A percentile compares a stretch with the other conserved stretches of the same genome.
Evolutionary conservation across 2,329 filamentous ascomycete species (phyloP).

Genomic region (Colletotrichum horii): DNA sequence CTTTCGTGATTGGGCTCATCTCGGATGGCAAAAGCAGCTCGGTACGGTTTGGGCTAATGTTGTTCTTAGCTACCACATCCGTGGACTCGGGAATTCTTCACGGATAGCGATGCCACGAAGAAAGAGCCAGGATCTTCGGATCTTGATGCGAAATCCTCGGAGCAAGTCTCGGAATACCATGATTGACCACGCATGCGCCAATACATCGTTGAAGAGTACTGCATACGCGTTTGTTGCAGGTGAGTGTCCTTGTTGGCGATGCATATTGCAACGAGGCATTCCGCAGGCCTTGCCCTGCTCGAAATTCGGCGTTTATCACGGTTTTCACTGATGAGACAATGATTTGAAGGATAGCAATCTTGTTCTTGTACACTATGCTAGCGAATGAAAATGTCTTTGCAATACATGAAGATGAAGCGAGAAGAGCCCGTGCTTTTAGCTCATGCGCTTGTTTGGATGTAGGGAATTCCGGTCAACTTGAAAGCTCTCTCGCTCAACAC

Average conservation of each 20-base stretch:
- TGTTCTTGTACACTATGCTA: background rate
- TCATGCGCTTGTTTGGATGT: slow-evolving; percentile 28
- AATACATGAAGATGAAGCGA: background rate
- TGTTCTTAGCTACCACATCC: background rate
- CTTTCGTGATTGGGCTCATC: background rate
- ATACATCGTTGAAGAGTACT: background rate
- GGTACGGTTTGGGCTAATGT: background rate
- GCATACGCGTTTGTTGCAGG: background rate
- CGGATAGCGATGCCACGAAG: background rate
- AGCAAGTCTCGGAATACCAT: background rate
- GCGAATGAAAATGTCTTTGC: background rate
- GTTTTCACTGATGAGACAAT: background rate
- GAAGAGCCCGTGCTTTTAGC: background rate
- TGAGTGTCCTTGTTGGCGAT: background rate
- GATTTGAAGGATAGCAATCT: background rate
- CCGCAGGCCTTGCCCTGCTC: background rate
- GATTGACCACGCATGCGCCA: background rate
- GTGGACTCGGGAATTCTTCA: background rate
- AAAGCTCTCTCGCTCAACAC: slow-evolving; percentile 44
- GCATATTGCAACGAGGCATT: background rate
- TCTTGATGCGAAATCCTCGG: background rate
- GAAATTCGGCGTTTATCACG: background rate
- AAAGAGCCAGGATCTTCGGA: background rate
- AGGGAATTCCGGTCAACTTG: slow-evolving; percentile 53
- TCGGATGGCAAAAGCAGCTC: background rate